These are phyloP conservation scores for Dothideomycetidae sp. DNA, from an alignment of 2,329 filamentous ascomycete genomes.

Conservation along the genomic window DNA sequence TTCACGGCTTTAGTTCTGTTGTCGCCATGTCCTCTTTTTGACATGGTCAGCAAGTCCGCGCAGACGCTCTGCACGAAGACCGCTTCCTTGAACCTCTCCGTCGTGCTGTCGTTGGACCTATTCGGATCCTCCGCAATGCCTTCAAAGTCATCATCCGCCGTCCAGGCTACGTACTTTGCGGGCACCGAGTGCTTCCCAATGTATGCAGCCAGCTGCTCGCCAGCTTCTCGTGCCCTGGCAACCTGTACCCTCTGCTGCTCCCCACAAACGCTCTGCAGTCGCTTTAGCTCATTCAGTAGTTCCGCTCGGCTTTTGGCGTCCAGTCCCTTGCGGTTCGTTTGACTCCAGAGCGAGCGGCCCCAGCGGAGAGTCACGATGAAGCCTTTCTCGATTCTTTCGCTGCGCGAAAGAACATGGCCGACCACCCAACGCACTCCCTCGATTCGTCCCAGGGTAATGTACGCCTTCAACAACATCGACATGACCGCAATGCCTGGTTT, in stretches of 20 bases:
- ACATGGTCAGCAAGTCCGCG: conserved; percentile 1
- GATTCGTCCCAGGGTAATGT: conserved; percentile 1
- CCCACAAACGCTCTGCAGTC: conserved; percentile 1
- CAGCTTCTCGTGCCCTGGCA: neutral
- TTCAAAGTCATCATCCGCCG: neutral
- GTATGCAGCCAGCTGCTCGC: conserved; percentile 4
- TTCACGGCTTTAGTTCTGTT: neutral
- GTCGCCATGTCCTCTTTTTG: neutral
- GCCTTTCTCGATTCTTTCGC: conserved; percentile 6
- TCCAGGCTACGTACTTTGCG: neutral
- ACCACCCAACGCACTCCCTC: conserved; percentile 7
- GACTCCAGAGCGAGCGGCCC: neutral
- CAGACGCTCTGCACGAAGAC: conserved; percentile 7
- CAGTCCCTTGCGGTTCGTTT: neutral
- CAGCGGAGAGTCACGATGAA: conserved; percentile 6
- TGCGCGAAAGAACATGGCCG: neutral
- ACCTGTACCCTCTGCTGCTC: conserved; percentile 4
- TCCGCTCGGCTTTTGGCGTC: neutral
- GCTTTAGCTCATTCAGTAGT: neutral
- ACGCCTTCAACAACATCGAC: conserved; percentile 5
- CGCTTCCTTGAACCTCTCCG: conserved; percentile 1
- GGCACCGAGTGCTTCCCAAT: neutral
- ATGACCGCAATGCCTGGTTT: conserved; percentile 1
- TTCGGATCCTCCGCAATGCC: neutral
- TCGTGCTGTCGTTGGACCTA: neutral